Evolutionary conservation across 805 yeast species (phyloP), one percentile per base, ranked within the genome.

Genomic region (Metschnikowia borealis): DNA sequence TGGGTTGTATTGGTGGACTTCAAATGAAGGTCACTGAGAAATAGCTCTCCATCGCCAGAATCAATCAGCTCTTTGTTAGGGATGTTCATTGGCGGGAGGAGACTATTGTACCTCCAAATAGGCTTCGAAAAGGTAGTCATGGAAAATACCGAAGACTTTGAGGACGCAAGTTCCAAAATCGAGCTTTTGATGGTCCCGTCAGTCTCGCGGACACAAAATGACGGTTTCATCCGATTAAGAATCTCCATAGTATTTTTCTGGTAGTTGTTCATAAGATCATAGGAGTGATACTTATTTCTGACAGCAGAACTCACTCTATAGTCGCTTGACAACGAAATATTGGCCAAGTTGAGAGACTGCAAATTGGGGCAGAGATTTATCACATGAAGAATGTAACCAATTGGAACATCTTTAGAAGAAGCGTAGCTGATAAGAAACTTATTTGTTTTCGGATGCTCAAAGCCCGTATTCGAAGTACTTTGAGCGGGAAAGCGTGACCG

Each of bases 381-480:
- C 35, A 89, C 60, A 62, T 87, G 95, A 13, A 89, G 61, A 8
- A 90, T 60, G 54, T 82, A 81, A 0, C 96, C 97, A 29, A 85
- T 68, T 1, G 97, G 97, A 6, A 89, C 62, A 63, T 89, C 97
- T 56, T 78, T 81, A n/a, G 84, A 76, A 18, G 78, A 72, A 3
- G 88, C 75, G 65, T 85, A 86, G 63, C 80, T 84, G 48, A 75
- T 59, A 35, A 88, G 63, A 54, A 84, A 81, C 50, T 81, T 79
- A 62, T 80, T 84, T 38, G 82, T 81, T 42, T 68, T 64, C 2
- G 94, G 94, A 61, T 87, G 58, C 14, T 58, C 61, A 0, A 67
- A 60, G 6, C 64, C 38, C 10, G 33, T 20, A n/a, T 3, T 11
- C 10, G 33, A 23, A 6, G 33, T 5, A 13, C 6, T 34, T 15